These are phyloP conservation scores for Crithidia sp. DNA, from an alignment of 208 protist species.

Conservation along the genomic window DNA sequence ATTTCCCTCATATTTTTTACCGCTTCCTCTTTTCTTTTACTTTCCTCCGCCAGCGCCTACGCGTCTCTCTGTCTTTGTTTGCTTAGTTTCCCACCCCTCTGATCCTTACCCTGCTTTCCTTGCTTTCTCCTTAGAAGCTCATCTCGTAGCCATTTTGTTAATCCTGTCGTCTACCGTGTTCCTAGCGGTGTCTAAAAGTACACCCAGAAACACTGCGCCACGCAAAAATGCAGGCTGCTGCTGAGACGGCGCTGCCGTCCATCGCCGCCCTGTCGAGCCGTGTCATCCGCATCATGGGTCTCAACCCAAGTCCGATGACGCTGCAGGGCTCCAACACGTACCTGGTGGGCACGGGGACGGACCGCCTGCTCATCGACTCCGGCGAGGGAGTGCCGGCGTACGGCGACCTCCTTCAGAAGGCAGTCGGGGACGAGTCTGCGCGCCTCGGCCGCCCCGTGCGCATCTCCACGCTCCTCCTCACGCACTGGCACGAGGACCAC, in stretches of 20 bases:
- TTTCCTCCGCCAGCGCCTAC: no score
- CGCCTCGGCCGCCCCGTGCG: conserved; percentile 40
- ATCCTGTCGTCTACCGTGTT: no score
- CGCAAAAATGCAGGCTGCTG: neutral
- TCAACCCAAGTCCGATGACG: conserved; percentile 72
- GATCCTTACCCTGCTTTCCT: no score
- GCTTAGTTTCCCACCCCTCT: no score
- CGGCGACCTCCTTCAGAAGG: conserved; percentile 33
- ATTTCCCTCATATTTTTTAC: no score
- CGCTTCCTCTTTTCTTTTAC: no score
- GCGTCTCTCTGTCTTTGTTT: no score
- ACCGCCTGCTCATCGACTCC: conserved; percentile 65
- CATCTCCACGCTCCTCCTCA: conserved; percentile 64
- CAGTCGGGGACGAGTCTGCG: conserved; percentile 26
- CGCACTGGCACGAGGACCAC: conserved; percentile 78
- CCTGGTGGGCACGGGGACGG: conserved; percentile 55
- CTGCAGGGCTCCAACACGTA: conserved; percentile 82
- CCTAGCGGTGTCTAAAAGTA: no score
- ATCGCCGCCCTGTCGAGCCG: conserved; percentile 43
- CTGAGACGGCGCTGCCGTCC: conserved; percentile 29
- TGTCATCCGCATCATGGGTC: conserved; percentile 67
- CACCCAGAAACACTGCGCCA: no score
- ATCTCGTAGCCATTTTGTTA: no score
- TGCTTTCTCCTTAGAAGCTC: no score
- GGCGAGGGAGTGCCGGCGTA: conserved; percentile 60